phyloP scores from a whole-genome alignment of 2,329 filamentous ascomycete species.

The Juglanconis sp. region DNA sequence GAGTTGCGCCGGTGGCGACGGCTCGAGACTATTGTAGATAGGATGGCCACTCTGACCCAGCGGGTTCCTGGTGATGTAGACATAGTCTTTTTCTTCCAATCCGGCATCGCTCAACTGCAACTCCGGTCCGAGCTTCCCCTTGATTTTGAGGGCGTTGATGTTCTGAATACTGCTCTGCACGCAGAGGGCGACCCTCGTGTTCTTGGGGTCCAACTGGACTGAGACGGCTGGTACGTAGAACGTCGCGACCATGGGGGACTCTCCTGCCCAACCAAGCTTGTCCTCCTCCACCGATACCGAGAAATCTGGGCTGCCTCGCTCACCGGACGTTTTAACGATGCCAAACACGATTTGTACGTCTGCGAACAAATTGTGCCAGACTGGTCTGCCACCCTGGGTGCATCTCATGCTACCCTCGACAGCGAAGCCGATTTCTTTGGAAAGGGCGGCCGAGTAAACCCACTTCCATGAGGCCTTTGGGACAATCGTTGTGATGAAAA shows the following conservation, averaged over 20 bases:
- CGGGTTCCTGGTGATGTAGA: constrained; percentile 36
- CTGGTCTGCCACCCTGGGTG: not conserved
- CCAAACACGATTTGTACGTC: constrained; percentile 43
- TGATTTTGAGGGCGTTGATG: constrained; percentile 21
- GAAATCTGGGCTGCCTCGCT: constrained; percentile 29
- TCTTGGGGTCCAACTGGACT: constrained; percentile 32
- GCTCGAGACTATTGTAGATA: not conserved
- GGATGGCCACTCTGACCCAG: constrained; percentile 32
- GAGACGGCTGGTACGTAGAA: constrained; percentile 37
- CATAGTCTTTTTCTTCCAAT: constrained; percentile 26
- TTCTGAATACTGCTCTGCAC: constrained; percentile 26
- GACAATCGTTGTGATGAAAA: constrained; percentile 36
- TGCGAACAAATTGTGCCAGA: constrained; percentile 35
- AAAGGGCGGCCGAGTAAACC: constrained; percentile 23
- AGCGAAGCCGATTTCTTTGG: constrained; percentile 16
- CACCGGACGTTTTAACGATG: constrained; percentile 25
- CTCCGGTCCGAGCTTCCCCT: constrained; percentile 23
- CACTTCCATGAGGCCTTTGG: constrained; percentile 27
- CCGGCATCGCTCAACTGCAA: constrained; percentile 32
- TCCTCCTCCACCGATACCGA: constrained; percentile 33
- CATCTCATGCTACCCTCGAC: constrained; percentile 18
- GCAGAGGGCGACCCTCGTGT: constrained; percentile 30
- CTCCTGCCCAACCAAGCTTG: constrained; percentile 33
- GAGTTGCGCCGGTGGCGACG: no score
- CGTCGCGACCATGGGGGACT: constrained; percentile 36